Evolutionary conservation across 1,284 basidiomycete species (phyloP).

Genomic region (Trametes polyzona): DNA sequence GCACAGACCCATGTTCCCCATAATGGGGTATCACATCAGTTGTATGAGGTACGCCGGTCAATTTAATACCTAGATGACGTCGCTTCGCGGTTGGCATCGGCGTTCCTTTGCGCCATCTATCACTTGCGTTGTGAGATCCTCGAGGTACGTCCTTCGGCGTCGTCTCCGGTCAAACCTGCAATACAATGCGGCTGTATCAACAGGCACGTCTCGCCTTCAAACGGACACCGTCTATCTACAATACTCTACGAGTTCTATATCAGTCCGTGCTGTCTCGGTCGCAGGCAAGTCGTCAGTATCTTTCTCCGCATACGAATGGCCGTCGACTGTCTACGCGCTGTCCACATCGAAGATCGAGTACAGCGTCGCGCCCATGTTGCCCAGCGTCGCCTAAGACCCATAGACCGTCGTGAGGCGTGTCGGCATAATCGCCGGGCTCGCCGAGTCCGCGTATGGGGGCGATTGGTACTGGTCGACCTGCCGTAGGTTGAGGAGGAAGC

Average conservation of each 20-base stretch:
- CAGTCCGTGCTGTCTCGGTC: not conserved
- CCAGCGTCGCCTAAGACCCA: not conserved
- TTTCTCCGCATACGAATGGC: conserved; percentile 2
- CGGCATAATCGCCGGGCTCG: conserved; percentile 1
- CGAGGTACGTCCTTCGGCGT: too few relatives aligned
- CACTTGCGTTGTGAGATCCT: too few relatives aligned
- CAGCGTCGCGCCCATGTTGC: conserved; percentile 11
- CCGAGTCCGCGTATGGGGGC: not conserved
- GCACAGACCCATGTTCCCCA: too few relatives aligned
- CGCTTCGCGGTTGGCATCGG: too few relatives aligned
- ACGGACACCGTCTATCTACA: too few relatives aligned
- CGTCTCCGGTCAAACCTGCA: too few relatives aligned
- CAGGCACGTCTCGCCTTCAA: too few relatives aligned
- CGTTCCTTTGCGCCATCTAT: too few relatives aligned
- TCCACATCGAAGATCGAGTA: conserved; percentile 8
- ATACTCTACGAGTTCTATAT: not conserved
- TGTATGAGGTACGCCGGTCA: too few relatives aligned
- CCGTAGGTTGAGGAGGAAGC: conserved; percentile 23
- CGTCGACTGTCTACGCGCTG: not conserved
- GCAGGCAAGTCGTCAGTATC: not conserved
- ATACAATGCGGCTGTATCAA: too few relatives aligned
- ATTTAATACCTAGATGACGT: too few relatives aligned
- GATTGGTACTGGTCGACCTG: conserved; percentile 3
- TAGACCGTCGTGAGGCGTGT: conserved; percentile 1
- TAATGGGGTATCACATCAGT: too few relatives aligned